A percentile compares a stretch with the other conserved stretches of the same genome.
Conservation (phyloP, 2,329 filamentous ascomycete species). For the Epicoccum nigrum region DNA sequence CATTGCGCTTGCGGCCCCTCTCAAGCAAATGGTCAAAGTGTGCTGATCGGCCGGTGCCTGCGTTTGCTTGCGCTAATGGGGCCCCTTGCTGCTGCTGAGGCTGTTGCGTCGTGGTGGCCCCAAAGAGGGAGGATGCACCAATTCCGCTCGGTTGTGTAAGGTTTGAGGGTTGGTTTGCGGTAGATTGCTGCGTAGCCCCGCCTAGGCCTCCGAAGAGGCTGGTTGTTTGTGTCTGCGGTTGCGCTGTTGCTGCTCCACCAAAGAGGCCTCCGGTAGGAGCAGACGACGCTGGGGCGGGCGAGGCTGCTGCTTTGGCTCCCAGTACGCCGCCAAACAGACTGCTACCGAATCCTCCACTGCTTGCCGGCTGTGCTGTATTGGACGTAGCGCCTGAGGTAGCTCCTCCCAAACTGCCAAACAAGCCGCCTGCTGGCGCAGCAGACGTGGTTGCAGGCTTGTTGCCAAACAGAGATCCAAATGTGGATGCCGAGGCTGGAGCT, state of each 20-base stretch:
- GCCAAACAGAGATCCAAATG: conserved; percentile 37
- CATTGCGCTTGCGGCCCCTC: conserved; percentile 69
- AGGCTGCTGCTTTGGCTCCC: conserved; percentile 44
- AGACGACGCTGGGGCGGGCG: conserved; percentile 25
- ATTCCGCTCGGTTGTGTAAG: conserved; percentile 38
- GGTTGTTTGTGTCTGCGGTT: conserved; percentile 33
- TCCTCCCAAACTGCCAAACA: conserved; percentile 40
- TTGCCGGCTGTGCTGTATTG: conserved; percentile 35
- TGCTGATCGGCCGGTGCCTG: conserved; percentile 55
- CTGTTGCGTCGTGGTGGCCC: conserved; percentile 31
- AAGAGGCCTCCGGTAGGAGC: conserved; percentile 27
- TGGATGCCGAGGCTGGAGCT: conserved; percentile 24
- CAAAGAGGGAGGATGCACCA: conserved; percentile 37
- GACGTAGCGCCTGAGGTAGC: conserved; percentile 32
- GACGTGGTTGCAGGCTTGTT: conserved; percentile 26
- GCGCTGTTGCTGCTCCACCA: conserved; percentile 29
- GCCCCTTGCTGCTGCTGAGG: conserved; percentile 42
- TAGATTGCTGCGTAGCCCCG: conserved; percentile 35
- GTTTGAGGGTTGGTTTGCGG: conserved; percentile 24
- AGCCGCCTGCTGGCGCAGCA: conserved; percentile 31
- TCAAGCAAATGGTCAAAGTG: conserved; percentile 70
- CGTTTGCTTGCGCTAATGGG: conserved; percentile 42
- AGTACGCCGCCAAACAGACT: conserved; percentile 42
- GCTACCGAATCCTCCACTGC: conserved; percentile 37
- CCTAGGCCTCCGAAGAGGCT: conserved; percentile 33